Conservation (phyloP, 2,329 filamentous ascomycete species). For the Fonsecaea erecta region DNA sequence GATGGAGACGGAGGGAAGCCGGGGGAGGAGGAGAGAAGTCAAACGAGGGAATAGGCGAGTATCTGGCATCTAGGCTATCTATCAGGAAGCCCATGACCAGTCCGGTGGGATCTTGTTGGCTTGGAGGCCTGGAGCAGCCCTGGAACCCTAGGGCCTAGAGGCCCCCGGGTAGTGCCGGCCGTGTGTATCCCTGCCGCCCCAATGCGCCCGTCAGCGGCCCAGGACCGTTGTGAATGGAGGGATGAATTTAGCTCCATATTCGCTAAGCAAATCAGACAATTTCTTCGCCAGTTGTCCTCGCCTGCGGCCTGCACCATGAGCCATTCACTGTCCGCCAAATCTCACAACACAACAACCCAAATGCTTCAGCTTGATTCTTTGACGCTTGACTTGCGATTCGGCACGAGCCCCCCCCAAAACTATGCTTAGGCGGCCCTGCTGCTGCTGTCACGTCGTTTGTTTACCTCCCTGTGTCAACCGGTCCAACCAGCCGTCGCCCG, state of each 20-base stretch:
- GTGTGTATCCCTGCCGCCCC: not conserved
- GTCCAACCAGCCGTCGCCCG: not conserved
- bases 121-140: not conserved
- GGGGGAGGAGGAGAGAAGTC: not conserved
- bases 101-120: not conserved
- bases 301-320: not conserved
- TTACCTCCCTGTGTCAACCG: not conserved
- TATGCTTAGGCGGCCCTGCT: slow-evolving; percentile 8
- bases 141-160: too few species aligned
- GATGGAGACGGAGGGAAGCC: not conserved
- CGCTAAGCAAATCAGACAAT: slow-evolving; percentile 22
- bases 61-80: not conserved
- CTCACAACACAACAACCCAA: not conserved
- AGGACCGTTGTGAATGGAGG: not conserved
- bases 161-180: too few species aligned
- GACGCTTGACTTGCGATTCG: slow-evolving; percentile 5
- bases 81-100: not conserved
- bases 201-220: not conserved
- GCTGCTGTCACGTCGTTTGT: slow-evolving; percentile 9
- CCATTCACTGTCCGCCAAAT: not conserved
- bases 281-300: slow-evolving; percentile 2
- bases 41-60: not conserved
- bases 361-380: not conserved
- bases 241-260: slow-evolving; percentile 8
- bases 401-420: slow-evolving; percentile 15